Evolutionary conservation across 2,329 filamentous ascomycete genomes (phyloP).

Genomic region (Mariannaea elegans): DNA sequence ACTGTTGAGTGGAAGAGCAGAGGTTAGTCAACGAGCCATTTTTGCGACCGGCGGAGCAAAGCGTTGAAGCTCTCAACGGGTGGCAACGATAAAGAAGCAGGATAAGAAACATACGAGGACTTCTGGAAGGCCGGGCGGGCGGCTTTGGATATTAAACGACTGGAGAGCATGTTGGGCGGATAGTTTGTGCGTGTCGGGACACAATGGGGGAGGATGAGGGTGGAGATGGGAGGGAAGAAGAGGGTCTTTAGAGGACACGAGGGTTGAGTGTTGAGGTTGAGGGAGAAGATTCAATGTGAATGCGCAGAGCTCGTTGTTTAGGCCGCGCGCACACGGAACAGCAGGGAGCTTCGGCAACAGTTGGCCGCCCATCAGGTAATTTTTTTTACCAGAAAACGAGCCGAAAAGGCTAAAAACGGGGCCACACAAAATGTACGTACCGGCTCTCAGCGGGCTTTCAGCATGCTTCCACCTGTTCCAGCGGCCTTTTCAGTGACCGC

Average conservation of each 20-base stretch:
- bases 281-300: slow-evolving; percentile 27
- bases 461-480: not conserved
- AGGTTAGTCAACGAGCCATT: slow-evolving; percentile 37
- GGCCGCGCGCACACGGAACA: slow-evolving; percentile 26
- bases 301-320: slow-evolving; percentile 37
- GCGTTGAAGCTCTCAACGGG: slow-evolving; percentile 24
- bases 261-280: slow-evolving; percentile 30
- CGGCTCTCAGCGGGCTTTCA: slow-evolving; percentile 15
- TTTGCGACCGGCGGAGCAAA: slow-evolving; percentile 20
- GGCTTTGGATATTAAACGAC: slow-evolving; percentile 68
- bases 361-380: slow-evolving; percentile 37
- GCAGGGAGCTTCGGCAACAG: slow-evolving; percentile 40
- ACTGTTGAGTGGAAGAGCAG: slow-evolving; percentile 44
- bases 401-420: slow-evolving; percentile 10
- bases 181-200: slow-evolving; percentile 34
- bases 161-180: slow-evolving; percentile 64
- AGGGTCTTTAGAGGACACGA: slow-evolving; percentile 30
- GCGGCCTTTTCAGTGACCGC: not conserved
- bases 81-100: slow-evolving; percentile 5
- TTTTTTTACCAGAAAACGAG: slow-evolving; percentile 27
- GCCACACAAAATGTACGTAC: slow-evolving; percentile 6
- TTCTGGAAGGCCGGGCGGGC: slow-evolving; percentile 65
- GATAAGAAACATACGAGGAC: slow-evolving; percentile 56
- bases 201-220: slow-evolving; percentile 33
- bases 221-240: slow-evolving; percentile 13